Evolutionary conservation across 139 green algal species (phyloP).

Genomic region (Picochlorum sp.): DNA sequence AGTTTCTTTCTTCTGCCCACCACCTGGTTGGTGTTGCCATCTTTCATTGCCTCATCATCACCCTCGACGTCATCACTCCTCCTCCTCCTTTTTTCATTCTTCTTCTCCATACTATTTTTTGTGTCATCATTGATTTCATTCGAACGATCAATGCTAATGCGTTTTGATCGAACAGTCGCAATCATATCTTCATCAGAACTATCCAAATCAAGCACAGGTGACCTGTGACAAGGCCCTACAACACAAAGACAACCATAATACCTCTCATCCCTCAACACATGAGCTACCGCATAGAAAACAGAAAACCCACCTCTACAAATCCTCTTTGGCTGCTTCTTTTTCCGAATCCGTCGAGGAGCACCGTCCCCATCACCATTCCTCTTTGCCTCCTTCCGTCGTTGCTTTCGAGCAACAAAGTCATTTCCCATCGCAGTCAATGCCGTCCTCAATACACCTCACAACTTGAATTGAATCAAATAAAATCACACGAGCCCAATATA

Average conservation of each 20-base stretch:
- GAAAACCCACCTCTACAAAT: slow-evolving; percentile 25
- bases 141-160: not conserved
- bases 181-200: not conserved
- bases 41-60: not conserved
- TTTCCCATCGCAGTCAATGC: not conserved
- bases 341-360: slow-evolving; percentile 12
- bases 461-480: no score
- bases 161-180: not conserved
- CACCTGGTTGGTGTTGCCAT: no score
- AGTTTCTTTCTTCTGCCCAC: slow-evolving; percentile 1
- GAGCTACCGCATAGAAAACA: not conserved
- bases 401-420: slow-evolving; percentile 52
- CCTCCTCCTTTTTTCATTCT: not conserved
- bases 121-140: no score
- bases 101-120: not conserved
- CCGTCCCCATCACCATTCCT: slow-evolving; percentile 25
- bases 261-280: not conserved
- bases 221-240: slow-evolving; percentile 19
- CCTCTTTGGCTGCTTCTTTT: slow-evolving; percentile 31
- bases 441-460: no score
- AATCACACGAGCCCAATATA: no score
- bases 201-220: slow-evolving; percentile 8
- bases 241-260: not conserved
- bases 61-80: not conserved
- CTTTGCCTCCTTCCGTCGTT: slow-evolving; percentile 33